Conservation (phyloP, 139 green algal species). For the Tetraselmis striata region DNA sequence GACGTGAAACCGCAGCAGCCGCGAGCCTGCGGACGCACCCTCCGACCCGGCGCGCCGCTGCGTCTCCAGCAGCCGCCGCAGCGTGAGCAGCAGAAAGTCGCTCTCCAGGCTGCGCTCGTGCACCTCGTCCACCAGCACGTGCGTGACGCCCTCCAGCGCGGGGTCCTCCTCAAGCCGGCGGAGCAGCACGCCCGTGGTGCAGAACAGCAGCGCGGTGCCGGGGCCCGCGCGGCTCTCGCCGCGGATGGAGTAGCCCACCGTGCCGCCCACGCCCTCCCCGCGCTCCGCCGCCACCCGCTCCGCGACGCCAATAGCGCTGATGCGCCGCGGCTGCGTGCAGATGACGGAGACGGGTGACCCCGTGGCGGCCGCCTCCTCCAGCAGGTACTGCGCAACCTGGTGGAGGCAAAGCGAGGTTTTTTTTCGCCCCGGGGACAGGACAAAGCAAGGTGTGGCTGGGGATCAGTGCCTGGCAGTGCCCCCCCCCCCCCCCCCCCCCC, state of each 20-base stretch:
- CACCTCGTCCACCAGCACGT: conserved; percentile 24
- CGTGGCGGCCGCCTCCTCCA: neutral
- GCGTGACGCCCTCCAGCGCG: neutral
- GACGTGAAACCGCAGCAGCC: too few species aligned
- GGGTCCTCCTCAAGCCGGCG: neutral
- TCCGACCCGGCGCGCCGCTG: neutral
- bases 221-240: neutral
- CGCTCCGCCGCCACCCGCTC: conserved; percentile 70
- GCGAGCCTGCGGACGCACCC: too few species aligned
- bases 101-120: conserved; percentile 45
- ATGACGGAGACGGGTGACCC: neutral
- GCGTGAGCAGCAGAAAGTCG: conserved; percentile 39
- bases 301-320: neutral
- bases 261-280: conserved; percentile 26
- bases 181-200: neutral
- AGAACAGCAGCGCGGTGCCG: neutral
- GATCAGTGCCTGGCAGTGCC: too few species aligned
- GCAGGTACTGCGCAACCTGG: neutral
- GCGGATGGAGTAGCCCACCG: neutral
- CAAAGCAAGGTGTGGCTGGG: too few species aligned
- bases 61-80: conserved; percentile 33
- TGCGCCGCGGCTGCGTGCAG: neutral
- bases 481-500: too few species aligned
- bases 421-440: too few species aligned
- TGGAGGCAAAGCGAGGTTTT: too few species aligned